phyloP scores from a whole-genome alignment of 2,329 filamentous ascomycete genomes.

The Diplodia mutila region DNA sequence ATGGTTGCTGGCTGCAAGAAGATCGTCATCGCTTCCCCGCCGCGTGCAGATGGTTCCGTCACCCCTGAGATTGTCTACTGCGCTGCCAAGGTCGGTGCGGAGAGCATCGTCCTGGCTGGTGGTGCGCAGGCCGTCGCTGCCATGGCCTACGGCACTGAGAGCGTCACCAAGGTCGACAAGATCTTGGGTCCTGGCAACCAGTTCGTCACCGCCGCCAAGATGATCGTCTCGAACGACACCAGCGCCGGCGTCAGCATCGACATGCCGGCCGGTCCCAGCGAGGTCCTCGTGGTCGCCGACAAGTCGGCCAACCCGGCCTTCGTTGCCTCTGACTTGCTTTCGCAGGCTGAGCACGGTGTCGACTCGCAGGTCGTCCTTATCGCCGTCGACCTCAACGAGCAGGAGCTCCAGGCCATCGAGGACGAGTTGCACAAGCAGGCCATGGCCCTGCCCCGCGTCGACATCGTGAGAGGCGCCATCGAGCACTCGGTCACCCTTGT shows the following conservation, averaged over 20 bases:
- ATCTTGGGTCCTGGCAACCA: conserved; percentile 97
- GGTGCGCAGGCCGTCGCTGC: conserved; percentile 95
- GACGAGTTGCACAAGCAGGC: conserved; percentile 89
- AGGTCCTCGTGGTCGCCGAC: conserved; percentile 95
- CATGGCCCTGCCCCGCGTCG: conserved; percentile 81
- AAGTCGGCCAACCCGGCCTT: conserved; percentile 87
- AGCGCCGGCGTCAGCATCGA: conserved; percentile 94
- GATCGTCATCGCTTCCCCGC: conserved; percentile 91
- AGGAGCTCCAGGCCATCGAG: conserved; percentile 80
- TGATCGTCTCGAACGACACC: conserved; percentile 97
- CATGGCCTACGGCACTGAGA: conserved; percentile 96
- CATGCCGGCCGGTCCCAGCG: conserved; percentile 96
- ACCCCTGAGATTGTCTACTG: conserved; percentile 98
- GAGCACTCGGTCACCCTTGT: conserved; percentile 87
- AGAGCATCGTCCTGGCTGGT: conserved; percentile 93
- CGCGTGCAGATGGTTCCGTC: conserved; percentile 83
- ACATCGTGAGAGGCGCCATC: conserved; percentile 90
- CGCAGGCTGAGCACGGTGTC: conserved; percentile 94
- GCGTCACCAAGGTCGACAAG: conserved; percentile 95
- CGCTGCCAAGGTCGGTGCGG: conserved; percentile 93
- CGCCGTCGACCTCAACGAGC: conserved; percentile 75
- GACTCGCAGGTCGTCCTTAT: conserved; percentile 95
- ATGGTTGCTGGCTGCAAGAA: conserved; percentile 97
- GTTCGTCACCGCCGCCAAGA: conserved; percentile 98
- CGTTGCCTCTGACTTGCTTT: conserved; percentile 91